phyloP scores from a whole-genome alignment of 371 early-diverging fungal genomes.

The Apophysomyces variabilis region DNA sequence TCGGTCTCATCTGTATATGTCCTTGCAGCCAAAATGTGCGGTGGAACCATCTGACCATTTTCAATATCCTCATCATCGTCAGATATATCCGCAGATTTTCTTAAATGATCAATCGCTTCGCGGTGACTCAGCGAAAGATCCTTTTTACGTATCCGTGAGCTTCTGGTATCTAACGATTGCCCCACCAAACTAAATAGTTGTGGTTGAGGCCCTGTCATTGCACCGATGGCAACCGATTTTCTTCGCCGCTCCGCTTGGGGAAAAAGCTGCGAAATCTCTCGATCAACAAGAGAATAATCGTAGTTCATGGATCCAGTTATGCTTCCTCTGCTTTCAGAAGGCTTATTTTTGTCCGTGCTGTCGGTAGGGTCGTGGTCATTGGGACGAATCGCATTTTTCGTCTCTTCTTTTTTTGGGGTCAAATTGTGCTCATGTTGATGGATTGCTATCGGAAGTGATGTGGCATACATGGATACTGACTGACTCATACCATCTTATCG shows the following conservation, averaged over 20 bases:
- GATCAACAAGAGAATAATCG: slow-evolving; percentile 20
- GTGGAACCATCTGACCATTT: slow-evolving; percentile 43
- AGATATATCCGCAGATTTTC: slow-evolving; percentile 11
- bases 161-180: slow-evolving; percentile 25
- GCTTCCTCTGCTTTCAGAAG: not conserved
- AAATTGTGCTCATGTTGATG: slow-evolving; percentile 12
- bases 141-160: not conserved
- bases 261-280: slow-evolving; percentile 18
- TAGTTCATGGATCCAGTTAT: slow-evolving; percentile 7
- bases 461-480: slow-evolving; percentile 31
- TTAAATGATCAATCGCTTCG: slow-evolving; percentile 3
- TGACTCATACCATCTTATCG: slow-evolving; percentile 14
- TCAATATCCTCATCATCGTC: slow-evolving; percentile 24
- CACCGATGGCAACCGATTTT: slow-evolving; percentile 21
- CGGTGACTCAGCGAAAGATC: not conserved
- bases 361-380: slow-evolving; percentile 24
- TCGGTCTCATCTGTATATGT: slow-evolving; percentile 41
- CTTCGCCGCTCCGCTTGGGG: slow-evolving; percentile 20
- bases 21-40: slow-evolving; percentile 39
- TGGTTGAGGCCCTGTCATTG: slow-evolving; percentile 15
- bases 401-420: not conserved
- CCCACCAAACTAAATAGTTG: slow-evolving; percentile 18
- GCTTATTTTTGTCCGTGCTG: slow-evolving; percentile 8
- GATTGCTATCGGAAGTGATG: slow-evolving; percentile 35
- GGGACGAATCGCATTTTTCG: slow-evolving; percentile 19